Evolutionary conservation across 106 monocot genomes (phyloP), one percentile per base, ranked within the genome.

Genomic region (Amphibolis antarctica): DNA sequence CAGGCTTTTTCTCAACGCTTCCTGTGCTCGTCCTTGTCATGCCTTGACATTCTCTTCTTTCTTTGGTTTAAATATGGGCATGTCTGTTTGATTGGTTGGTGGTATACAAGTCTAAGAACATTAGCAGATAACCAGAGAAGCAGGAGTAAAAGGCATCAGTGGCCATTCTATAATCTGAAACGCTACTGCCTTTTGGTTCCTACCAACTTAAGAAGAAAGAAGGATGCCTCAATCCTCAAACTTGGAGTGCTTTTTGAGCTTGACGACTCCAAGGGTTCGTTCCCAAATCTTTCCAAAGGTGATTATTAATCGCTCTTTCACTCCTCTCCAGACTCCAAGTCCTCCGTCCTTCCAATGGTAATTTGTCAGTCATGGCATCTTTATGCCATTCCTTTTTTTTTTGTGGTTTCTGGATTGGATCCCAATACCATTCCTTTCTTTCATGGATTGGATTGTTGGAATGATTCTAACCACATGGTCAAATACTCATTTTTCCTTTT

Each of bases 221-320:
- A 53, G 15, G 66, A 67, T 60, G 75, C 15, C 64, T 44, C 43
- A 52, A 19, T 28, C 2, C 25, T 75, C 75, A 12, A 75, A 75
- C 54, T 44, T 75, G n/a, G 62, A 69, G 46, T 42, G 55, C 46
- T 75, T 75, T 55, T 62, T 75, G n/a, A 28, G 28, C n/a, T 29
- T 28, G 55, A 75, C 75, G 23, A 75, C 75, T 3, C 75, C 75
- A 12, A 44, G 52, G 22, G 74, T 68, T n/a, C 67, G n/a, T 42
- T 53, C 67, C 26, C 74, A 60, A 28, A 44, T 62, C 10, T 44
- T 53, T 9, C 45, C 67, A 23, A 62, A 75, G 75, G 75, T 75
- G 18, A 22, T 17, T 15, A 4, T 14, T 44, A n/a, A n/a, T n/a
- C n/a, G 36, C 23, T 4, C 30, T 45, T 48, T n/a, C 28, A 25